These are phyloP conservation scores for Globisporangium perplexum DNA, from an alignment of 352 stramenopile genomes.

Conservation along the genomic window DNA sequence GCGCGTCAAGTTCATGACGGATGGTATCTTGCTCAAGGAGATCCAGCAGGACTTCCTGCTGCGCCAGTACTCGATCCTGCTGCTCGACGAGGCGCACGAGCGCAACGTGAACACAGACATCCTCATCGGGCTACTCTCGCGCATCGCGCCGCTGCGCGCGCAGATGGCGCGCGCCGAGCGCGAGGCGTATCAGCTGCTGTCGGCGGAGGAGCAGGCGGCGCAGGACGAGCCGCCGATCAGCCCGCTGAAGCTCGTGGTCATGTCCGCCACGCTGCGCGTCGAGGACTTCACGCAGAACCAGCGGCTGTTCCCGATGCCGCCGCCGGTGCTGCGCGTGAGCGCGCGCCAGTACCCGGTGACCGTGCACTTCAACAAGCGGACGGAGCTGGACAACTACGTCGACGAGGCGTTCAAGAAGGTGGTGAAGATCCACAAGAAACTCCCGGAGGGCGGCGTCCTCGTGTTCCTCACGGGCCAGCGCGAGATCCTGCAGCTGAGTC, in stretches of 20 bases:
- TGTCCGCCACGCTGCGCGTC: constrained; percentile 98
- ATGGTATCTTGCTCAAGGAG: constrained; percentile 98
- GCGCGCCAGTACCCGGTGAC: constrained; percentile 96
- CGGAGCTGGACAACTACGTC: constrained; percentile 97
- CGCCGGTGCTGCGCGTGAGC: constrained; percentile 92
- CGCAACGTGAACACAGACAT: constrained; percentile 96
- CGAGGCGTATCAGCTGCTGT: constrained; percentile 41
- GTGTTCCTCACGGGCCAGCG: constrained; percentile 98
- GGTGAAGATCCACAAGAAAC: constrained; percentile 96
- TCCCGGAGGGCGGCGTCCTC: constrained; percentile 96
- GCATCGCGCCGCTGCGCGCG: constrained; percentile 90
- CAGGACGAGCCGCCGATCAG: constrained; percentile 48
- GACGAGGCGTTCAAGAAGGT: constrained; percentile 94
- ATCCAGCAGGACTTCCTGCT: constrained; percentile 87
- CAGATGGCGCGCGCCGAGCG: constrained; percentile 81
- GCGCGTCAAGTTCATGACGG: constrained; percentile 99
- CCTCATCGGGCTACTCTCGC: constrained; percentile 94
- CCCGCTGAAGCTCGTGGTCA: constrained; percentile 89
- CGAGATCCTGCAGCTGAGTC: constrained; percentile 92
- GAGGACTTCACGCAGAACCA: constrained; percentile 96
- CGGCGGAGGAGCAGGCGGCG: constrained; percentile 27
- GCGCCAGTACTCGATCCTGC: constrained; percentile 71
- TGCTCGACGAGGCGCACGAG: constrained; percentile 96
- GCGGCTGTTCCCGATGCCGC: constrained; percentile 88
- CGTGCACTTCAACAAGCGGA: constrained; percentile 98